These are phyloP conservation scores for Fusarium albosuccineum DNA, from an alignment of 2,329 filamentous ascomycete genomes.

Conservation along the genomic window DNA sequence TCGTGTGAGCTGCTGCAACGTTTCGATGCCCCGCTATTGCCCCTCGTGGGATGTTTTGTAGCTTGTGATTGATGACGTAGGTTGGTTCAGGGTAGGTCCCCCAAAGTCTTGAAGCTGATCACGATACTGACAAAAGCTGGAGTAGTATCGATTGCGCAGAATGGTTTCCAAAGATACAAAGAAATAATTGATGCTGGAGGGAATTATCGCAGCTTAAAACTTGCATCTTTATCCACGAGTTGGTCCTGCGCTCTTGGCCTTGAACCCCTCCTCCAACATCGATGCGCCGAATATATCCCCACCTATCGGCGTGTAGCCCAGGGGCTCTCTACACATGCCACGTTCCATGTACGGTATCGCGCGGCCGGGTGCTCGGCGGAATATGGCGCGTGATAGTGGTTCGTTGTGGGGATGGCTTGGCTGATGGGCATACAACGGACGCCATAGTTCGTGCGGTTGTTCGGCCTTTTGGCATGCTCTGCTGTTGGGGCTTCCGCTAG, in stretches of 20 bases:
- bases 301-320: constrained; percentile 43
- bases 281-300: constrained; percentile 42
- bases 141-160: neutral
- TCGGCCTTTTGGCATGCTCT: constrained; percentile 12
- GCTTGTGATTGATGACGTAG: constrained; percentile 38
- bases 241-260: neutral
- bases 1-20: constrained; percentile 43
- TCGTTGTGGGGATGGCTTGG: constrained; percentile 23
- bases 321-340: constrained; percentile 27
- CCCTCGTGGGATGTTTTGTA: constrained; percentile 35
- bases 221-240: neutral
- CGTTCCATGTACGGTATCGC: constrained; percentile 21
- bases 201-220: neutral
- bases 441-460: constrained; percentile 21
- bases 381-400: constrained; percentile 25
- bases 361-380: constrained; percentile 28
- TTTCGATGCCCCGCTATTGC: constrained; percentile 43
- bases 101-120: neutral
- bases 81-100: neutral
- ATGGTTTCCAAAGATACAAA: neutral
- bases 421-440: constrained; percentile 17
- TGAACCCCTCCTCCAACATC: constrained; percentile 26
- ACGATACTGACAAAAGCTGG: neutral
- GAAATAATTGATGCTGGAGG: neutral
- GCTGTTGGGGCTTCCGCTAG: neutral